Conservation (phyloP, 345 rosid species). For the Populus euphratica region DNA sequence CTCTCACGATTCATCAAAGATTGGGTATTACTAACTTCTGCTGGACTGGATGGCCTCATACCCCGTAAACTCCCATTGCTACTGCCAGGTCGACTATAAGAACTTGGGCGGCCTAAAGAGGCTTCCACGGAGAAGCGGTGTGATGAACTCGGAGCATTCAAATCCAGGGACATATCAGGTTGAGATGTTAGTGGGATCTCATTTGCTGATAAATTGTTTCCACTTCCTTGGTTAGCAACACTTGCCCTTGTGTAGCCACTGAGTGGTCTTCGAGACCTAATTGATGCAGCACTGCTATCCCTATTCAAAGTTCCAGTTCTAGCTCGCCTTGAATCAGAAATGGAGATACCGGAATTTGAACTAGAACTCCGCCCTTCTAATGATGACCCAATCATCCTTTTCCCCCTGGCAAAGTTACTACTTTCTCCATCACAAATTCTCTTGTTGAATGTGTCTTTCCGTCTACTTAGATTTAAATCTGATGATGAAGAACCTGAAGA, state of each 20-base stretch:
- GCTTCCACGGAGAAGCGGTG: conserved; percentile 36
- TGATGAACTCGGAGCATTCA: conserved; percentile 37
- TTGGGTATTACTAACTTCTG: conserved; percentile 42
- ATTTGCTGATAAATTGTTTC: conserved; percentile 32
- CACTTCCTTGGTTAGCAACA: conserved; percentile 40
- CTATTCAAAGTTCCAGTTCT: conserved; percentile 44
- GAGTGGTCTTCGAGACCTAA: conserved; percentile 52
- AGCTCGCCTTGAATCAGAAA: conserved; percentile 54
- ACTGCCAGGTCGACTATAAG: conserved; percentile 34
- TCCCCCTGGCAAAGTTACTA: conserved; percentile 59
- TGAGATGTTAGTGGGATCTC: conserved; percentile 41
- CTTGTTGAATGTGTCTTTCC: conserved; percentile 42
- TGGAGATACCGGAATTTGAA: conserved; percentile 43
- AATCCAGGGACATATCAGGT: conserved; percentile 39
- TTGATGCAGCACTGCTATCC: conserved; percentile 38
- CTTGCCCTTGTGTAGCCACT: conserved; percentile 40
- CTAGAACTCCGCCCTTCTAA: conserved; percentile 36
- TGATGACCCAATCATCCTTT: conserved; percentile 46
- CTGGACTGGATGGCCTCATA: conserved; percentile 50
- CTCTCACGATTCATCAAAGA: conserved; percentile 47
- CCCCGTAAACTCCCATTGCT: conserved; percentile 38
- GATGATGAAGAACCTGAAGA: conserved; percentile 46
- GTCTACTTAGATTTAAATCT: conserved; percentile 42
- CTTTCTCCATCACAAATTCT: conserved; percentile 59
- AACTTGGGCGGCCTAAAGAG: conserved; percentile 18